Evolutionary conservation across 1,139 yeast species (phyloP).

Genomic region (Trichomonascaceae sp.): DNA sequence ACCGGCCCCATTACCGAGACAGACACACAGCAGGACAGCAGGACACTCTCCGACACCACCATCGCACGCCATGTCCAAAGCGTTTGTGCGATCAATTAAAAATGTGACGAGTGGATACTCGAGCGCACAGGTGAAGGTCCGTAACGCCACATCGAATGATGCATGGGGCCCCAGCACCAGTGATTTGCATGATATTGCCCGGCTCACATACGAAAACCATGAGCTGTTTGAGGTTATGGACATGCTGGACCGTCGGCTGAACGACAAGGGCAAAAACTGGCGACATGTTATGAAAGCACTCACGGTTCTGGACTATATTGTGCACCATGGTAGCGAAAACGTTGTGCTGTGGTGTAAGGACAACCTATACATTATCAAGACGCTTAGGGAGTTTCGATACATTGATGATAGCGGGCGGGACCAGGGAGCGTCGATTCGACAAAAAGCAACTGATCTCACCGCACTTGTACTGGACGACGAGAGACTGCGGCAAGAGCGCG

Average conservation of each 20-base stretch:
- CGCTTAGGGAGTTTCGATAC: conserved; percentile 81
- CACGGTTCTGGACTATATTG: conserved; percentile 77
- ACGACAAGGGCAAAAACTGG: conserved; percentile 98
- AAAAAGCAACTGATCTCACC: conserved; percentile 85
- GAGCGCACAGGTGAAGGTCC: conserved; percentile 69
- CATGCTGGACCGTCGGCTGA: conserved; percentile 83
- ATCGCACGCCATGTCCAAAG: conserved; percentile 67
- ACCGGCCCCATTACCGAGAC: no score
- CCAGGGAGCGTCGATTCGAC: conserved; percentile 80
- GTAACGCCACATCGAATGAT: conserved; percentile 91
- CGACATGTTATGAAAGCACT: conserved; percentile 81
- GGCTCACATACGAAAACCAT: conserved; percentile 56
- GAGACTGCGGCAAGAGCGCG: conserved; percentile 63
- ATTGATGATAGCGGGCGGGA: conserved; percentile 71
- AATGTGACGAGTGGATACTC: conserved; percentile 92
- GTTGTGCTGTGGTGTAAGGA: conserved; percentile 93
- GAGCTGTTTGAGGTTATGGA: conserved; percentile 91
- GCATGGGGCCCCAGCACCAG: conserved; percentile 70
- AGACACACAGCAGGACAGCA: no score
- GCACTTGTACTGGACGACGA: conserved; percentile 72
- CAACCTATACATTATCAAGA: conserved; percentile 78
- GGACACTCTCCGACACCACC: no score
- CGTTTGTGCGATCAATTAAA: conserved; percentile 74
- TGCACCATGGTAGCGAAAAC: conserved; percentile 78
- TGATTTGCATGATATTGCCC: conserved; percentile 78